These are phyloP conservation scores for Galeopsis tetrahit DNA, from an alignment of 257 asterid genomes.

Conservation along the genomic window DNA sequence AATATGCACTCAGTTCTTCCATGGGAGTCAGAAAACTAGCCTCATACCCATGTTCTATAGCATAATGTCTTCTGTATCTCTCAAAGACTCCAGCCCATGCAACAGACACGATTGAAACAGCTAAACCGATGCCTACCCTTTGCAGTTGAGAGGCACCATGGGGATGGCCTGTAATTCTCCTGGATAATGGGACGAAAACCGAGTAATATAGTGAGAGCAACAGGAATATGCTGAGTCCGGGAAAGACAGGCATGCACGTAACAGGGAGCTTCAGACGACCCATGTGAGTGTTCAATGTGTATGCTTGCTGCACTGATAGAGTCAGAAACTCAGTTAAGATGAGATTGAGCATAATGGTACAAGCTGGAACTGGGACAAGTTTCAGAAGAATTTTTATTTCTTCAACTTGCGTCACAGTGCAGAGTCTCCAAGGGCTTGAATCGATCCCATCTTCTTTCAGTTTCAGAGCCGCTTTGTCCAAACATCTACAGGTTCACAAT, in stretches of 20 bases:
- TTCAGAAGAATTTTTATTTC: constrained; percentile 87
- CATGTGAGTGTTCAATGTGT: constrained; percentile 85
- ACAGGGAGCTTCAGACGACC: constrained; percentile 90
- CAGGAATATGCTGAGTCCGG: constrained; percentile 91
- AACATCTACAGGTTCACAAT: constrained; percentile 50
- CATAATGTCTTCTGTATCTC: constrained; percentile 82
- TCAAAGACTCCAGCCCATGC: constrained; percentile 89
- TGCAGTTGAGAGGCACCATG: constrained; percentile 99
- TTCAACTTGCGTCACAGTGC: constrained; percentile 98
- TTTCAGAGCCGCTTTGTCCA: constrained; percentile 95
- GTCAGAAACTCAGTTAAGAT: constrained; percentile 84
- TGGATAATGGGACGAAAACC: constrained; percentile 77
- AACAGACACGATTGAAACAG: constrained; percentile 76
- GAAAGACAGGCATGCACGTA: constrained; percentile 98
- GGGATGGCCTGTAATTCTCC: constrained; percentile 91
- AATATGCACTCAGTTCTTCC: constrained; percentile 84
- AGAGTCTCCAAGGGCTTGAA: constrained; percentile 86
- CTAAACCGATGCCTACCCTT: constrained; percentile 94
- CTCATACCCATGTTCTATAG: constrained; percentile 71
- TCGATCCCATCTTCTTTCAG: constrained; percentile 77
- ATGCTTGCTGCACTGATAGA: constrained; percentile 94
- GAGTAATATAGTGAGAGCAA: constrained; percentile 88
- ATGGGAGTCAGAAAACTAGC: constrained; percentile 81
- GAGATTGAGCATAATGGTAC: constrained; percentile 84
- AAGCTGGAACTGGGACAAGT: constrained; percentile 78